Evolutionary conservation across 2,329 filamentous ascomycete species (phyloP).

Genomic region (Hymenoscyphus scutula): DNA sequence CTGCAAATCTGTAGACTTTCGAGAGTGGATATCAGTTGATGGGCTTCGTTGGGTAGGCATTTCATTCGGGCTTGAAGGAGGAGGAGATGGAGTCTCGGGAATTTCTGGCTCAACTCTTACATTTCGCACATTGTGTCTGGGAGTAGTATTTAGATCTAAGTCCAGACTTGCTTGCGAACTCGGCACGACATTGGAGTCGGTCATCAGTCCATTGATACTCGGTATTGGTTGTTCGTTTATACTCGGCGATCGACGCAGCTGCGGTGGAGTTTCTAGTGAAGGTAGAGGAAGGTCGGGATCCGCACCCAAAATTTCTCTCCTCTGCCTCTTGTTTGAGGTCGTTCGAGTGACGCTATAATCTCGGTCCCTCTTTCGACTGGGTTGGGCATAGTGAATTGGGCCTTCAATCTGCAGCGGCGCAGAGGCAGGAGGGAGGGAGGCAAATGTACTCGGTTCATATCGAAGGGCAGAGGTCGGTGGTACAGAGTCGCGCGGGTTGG

Average conservation of each 20-base stretch:
- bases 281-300: slow-evolving; percentile 35
- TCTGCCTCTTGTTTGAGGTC: slow-evolving; percentile 32
- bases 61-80: slow-evolving; percentile 17
- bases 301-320: slow-evolving; percentile 16
- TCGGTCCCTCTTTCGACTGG: slow-evolving; percentile 28
- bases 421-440: neutral
- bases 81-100: slow-evolving; percentile 24
- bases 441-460: slow-evolving; percentile 23
- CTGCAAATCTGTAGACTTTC: slow-evolving; percentile 19
- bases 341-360: slow-evolving; percentile 20
- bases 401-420: neutral
- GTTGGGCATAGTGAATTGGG: neutral
- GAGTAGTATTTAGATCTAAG: slow-evolving; percentile 14
- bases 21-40: slow-evolving; percentile 23
- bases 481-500: slow-evolving; percentile 33
- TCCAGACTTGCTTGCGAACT: slow-evolving; percentile 29
- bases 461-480: slow-evolving; percentile 36
- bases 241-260: neutral
- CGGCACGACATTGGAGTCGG: slow-evolving; percentile 24
- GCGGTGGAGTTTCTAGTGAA: slow-evolving; percentile 27
- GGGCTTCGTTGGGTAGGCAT: slow-evolving; percentile 10
- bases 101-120: slow-evolving; percentile 28
- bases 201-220: slow-evolving; percentile 5
- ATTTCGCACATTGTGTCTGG: slow-evolving; percentile 17
- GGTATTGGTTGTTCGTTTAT: neutral